Percentiles rank a stretch among this genome's conserved stretches.
Evolutionary conservation across 768 basidiomycete species (phyloP).

Genomic region (Leucosporidium yakuticum): DNA sequence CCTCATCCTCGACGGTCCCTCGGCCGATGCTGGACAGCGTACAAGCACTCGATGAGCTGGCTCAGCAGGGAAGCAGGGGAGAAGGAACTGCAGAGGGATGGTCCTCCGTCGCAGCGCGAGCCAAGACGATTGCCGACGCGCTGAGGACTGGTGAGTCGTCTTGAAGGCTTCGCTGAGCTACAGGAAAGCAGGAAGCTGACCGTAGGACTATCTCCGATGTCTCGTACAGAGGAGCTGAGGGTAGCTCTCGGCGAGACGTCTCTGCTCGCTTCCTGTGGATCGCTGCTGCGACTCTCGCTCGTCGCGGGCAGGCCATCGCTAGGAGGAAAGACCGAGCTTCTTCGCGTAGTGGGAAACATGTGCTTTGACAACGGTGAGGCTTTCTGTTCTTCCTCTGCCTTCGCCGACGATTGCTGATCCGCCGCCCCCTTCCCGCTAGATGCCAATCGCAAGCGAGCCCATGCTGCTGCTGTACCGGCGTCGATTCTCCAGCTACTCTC

Average conservation of each 20-base stretch:
- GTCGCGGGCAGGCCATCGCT: neutral
- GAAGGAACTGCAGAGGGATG: neutral
- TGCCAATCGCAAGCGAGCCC: slow-evolving; percentile 17
- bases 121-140: slow-evolving; percentile 12
- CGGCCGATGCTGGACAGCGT: neutral
- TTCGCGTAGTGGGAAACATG: slow-evolving; percentile 25
- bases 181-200: neutral
- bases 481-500: neutral
- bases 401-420: neutral
- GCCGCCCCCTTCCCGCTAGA: slow-evolving; percentile 4
- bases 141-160: slow-evolving; percentile 17
- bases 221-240: slow-evolving; percentile 14
- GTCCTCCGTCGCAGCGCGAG: neutral
- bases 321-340: slow-evolving; percentile 12
- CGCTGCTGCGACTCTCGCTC: neutral
- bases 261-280: neutral
- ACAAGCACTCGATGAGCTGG: neutral
- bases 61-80: no score
- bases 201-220: neutral
- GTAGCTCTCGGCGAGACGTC: neutral
- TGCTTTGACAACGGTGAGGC: slow-evolving; percentile 34
- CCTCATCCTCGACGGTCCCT: neutral
- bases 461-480: slow-evolving; percentile 13
- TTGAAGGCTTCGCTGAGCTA: neutral
- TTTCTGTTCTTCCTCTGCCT: neutral